These are phyloP conservation scores for Colletotrichum tofieldiae DNA, from an alignment of 2,329 filamentous ascomycete species.

Conservation along the genomic window DNA sequence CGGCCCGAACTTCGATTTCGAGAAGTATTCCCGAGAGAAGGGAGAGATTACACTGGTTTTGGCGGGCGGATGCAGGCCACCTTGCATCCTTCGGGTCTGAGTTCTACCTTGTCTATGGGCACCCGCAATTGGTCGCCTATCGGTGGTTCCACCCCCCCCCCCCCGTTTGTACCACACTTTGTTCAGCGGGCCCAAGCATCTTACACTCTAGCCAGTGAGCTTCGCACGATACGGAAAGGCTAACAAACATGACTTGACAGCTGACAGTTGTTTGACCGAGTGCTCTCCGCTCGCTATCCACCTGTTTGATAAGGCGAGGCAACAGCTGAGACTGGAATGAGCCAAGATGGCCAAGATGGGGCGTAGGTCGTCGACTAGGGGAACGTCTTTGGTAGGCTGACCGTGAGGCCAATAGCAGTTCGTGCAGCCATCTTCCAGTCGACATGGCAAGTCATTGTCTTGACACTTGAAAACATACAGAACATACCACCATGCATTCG, in stretches of 20 bases:
- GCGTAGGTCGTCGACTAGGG: background rate
- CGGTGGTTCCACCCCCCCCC: background rate
- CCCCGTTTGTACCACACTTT: constrained; percentile 26
- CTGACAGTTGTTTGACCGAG: constrained; percentile 18
- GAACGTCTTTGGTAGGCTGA: too few relatives aligned
- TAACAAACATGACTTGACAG: constrained; percentile 12
- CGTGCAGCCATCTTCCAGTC: background rate
- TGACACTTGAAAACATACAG: background rate
- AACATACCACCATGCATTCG: background rate
- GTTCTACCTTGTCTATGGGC: background rate
- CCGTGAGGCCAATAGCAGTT: background rate
- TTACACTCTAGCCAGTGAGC: constrained; percentile 10
- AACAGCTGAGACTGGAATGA: constrained; percentile 13
- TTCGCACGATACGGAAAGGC: background rate
- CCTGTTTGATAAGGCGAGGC: constrained; percentile 11
- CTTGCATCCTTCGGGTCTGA: constrained; percentile 21
- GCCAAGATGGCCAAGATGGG: constrained; percentile 20
- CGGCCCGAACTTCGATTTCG: constrained; percentile 28
- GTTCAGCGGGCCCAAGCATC: constrained; percentile 15
- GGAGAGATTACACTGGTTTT: constrained; percentile 20
- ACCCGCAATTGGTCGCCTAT: constrained; percentile 20
- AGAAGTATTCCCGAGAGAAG: constrained; percentile 28
- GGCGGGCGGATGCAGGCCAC: constrained; percentile 15
- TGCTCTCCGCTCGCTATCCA: constrained; percentile 3
- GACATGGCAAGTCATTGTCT: background rate